Evolutionary conservation across 2,329 filamentous ascomycete genomes (phyloP), one percentile per base, ranked within the genome.

Genomic region (Cryphonectria nitschkei): DNA sequence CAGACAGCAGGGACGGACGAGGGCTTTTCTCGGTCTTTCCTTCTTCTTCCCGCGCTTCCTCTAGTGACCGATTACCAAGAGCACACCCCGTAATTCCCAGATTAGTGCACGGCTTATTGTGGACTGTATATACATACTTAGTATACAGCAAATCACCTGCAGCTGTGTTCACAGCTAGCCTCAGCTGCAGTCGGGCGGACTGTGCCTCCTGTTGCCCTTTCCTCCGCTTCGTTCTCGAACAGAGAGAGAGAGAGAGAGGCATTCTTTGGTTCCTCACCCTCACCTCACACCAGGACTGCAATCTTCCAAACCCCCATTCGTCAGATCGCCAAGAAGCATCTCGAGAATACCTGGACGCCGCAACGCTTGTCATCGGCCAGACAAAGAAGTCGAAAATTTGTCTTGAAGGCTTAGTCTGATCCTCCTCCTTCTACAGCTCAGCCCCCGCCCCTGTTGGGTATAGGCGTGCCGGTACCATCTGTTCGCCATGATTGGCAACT

Each of bases 401-500:
- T 37, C n/a, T 67, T 0, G 39, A 60, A 54, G 52, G 66, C 66
- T 65, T 37, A 46, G 63, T 29, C 56, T 61, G 68, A 64, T 65
- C 56, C 52, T 69, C 68, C 71, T 67, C 41, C 50, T 60, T 39
- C 66, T 34, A 58, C 63, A 66, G 46, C 41, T 37, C 41, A 50
- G 63, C 63, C 63, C 43, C 43, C 14, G 61, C 61, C 39, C 61
- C 37, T 39, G 61, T 64, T 64, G 9, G 6, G 61, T 64, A 26
- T 61, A 56, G 63, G 68, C 71, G 65, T 34, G 6, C 66, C 58
- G 3, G 6, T 34, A 34, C 63, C 56, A 26, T 29, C 14, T 61
- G 68, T 58, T 61, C 50, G 43, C 54, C 67, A 67, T 73, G 69
- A 73, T 73, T 71, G 69, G 69, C 64, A 64, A 61, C 43, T 69